These are phyloP conservation scores for Apiospora koreana DNA, from an alignment of 2,329 filamentous ascomycete genomes.

Conservation along the genomic window DNA sequence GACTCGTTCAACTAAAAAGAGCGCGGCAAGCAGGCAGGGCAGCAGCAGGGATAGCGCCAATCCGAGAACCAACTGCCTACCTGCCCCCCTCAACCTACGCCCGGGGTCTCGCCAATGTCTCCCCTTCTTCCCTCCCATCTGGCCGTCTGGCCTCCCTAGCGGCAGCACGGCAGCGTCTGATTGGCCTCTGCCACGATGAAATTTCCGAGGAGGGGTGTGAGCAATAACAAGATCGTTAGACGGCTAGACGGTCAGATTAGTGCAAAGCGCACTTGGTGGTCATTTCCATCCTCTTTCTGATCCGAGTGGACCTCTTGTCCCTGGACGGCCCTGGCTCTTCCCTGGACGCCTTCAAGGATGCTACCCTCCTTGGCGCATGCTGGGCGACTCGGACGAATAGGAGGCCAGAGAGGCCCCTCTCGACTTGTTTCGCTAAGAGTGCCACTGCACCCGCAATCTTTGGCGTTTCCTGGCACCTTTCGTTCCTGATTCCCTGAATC, in stretches of 20 bases:
- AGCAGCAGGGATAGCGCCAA: background rate
- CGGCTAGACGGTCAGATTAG: background rate
- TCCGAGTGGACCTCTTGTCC: background rate
- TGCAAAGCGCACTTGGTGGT: background rate
- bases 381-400: constrained; percentile 18
- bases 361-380: background rate
- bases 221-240: constrained; percentile 7
- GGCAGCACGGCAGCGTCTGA: background rate
- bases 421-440: constrained; percentile 19
- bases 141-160: background rate
- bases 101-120: background rate
- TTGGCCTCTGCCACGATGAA: background rate
- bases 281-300: constrained; percentile 1
- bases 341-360: background rate
- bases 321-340: background rate
- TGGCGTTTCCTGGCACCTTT: constrained; percentile 17
- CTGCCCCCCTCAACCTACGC: background rate
- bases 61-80: background rate
- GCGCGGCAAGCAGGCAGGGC: background rate
- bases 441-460: constrained; percentile 22
- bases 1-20: constrained; percentile 7
- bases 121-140: too few relatives aligned
- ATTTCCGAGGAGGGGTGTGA: constrained; percentile 6
- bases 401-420: constrained; percentile 15
- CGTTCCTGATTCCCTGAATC: constrained; percentile 17